Evolutionary conservation across 2,329 filamentous ascomycete species (phyloP).

Genomic region (Lasiodiplodia gonubiensis): DNA sequence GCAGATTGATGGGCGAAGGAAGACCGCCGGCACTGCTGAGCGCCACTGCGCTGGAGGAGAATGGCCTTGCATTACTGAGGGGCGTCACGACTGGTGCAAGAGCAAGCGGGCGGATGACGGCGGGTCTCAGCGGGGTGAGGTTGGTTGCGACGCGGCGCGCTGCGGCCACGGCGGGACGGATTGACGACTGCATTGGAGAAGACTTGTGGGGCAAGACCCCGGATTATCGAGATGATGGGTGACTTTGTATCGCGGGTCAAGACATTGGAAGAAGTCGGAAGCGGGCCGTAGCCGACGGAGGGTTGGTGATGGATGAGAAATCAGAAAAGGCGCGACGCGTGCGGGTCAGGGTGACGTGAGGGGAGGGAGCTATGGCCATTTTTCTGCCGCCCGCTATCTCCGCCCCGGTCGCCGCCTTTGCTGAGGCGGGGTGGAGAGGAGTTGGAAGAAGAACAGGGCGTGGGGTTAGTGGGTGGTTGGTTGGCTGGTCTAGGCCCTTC

Average conservation of each 20-base stretch:
- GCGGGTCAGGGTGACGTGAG: neutral
- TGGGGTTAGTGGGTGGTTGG: neutral
- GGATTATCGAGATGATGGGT: neutral
- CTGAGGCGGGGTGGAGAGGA: neutral
- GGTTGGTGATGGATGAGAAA: constrained; percentile 11
- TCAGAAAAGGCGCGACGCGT: constrained; percentile 8
- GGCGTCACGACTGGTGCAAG: neutral
- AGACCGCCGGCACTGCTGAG: neutral
- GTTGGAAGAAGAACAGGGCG: neutral
- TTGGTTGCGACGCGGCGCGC: constrained; percentile 8
- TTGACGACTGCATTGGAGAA: neutral
- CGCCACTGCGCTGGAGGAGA: constrained; percentile 19
- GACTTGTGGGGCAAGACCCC: neutral
- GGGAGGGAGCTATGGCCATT: constrained; percentile 14
- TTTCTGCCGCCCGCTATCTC: neutral
- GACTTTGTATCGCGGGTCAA: constrained; percentile 2
- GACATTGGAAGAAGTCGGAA: neutral
- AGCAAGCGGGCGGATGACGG: neutral
- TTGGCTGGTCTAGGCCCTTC: neutral
- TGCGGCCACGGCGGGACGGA: constrained; percentile 5
- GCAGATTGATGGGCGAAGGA: constrained; percentile 44
- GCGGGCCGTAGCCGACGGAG: constrained; percentile 13
- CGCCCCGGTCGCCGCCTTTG: constrained; percentile 6
- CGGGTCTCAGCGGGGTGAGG: neutral
- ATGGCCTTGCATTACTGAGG: neutral